phyloP scores from a whole-genome alignment of 2,329 filamentous ascomycete species.

The Nemania sp. region DNA sequence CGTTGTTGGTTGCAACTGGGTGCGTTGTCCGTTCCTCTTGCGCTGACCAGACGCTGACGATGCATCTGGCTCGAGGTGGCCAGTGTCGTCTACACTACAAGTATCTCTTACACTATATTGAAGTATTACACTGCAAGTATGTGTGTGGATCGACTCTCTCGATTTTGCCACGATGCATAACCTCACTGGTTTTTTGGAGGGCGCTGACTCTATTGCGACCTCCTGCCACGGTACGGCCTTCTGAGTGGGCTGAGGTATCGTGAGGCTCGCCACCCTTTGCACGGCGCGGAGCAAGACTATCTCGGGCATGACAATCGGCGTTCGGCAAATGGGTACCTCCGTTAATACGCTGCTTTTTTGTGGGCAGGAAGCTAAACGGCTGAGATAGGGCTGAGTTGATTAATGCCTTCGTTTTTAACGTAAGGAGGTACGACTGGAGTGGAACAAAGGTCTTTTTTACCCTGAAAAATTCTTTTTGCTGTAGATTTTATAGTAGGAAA shows the following conservation, averaged over 20 bases:
- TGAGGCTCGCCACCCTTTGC: constrained; percentile 9
- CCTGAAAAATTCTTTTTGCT: no score
- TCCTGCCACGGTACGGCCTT: neutral
- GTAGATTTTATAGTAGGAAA: no score
- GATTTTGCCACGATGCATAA: constrained; percentile 6
- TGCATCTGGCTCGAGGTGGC: constrained; percentile 7
- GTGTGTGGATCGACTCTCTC: neutral
- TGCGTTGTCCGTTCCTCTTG: constrained; percentile 17
- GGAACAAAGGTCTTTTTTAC: no score
- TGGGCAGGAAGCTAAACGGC: no score
- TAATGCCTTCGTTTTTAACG: no score
- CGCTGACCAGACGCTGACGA: constrained; percentile 6
- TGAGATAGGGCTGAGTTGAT: neutral
- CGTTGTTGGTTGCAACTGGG: constrained; percentile 14
- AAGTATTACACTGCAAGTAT: no score
- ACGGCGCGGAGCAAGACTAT: constrained; percentile 1
- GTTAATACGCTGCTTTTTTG: constrained; percentile 3
- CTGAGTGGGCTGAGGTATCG: constrained; percentile 5
- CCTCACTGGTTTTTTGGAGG: neutral
- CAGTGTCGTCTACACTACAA: neutral
- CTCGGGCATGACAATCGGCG: constrained; percentile 7
- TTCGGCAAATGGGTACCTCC: neutral
- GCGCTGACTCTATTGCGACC: neutral
- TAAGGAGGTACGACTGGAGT: no score
- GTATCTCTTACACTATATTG: no score